Evolutionary conservation across 495 filamentous ascomycete genomes (phyloP).

Genomic region (Jackrogersella multiformis): DNA sequence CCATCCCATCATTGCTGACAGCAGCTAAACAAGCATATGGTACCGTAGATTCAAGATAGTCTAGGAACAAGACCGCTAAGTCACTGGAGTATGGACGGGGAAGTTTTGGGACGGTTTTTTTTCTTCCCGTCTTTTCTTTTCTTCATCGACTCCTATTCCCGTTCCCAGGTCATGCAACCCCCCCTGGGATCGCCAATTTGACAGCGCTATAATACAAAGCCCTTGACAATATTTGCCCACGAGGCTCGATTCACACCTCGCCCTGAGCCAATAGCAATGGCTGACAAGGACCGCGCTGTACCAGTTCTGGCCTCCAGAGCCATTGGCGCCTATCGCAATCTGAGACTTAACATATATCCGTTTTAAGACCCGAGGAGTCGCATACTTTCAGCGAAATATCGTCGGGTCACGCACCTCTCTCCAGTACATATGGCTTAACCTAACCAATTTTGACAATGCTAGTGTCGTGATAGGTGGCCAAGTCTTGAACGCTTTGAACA

Average conservation of each 20-base stretch:
- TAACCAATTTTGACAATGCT: constrained; percentile 22
- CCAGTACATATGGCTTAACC: constrained; percentile 18
- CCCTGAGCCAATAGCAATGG: constrained; percentile 25
- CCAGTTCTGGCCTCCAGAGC: constrained; percentile 29
- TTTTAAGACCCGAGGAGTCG: constrained; percentile 19
- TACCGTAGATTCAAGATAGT: constrained; percentile 15
- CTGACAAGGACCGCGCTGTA: constrained; percentile 31
- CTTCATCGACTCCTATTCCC: constrained; percentile 16
- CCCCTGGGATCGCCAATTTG: constrained; percentile 38
- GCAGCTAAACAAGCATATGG: constrained; percentile 6
- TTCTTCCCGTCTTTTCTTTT: background rate
- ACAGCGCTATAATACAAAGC: constrained; percentile 46
- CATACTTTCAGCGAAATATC: constrained; percentile 19
- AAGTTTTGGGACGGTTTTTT: background rate
- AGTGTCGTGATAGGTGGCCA: constrained; percentile 35
- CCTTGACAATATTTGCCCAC: constrained; percentile 47
- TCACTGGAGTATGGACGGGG: constrained; percentile 16
- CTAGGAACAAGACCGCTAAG: constrained; percentile 23
- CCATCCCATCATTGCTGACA: constrained; percentile 32
- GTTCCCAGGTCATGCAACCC: constrained; percentile 43
- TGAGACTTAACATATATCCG: constrained; percentile 33
- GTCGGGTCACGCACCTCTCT: constrained; percentile 43
- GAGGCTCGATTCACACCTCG: constrained; percentile 37
- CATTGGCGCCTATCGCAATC: constrained; percentile 39
- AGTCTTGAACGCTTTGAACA: constrained; percentile 32